phyloP scores from a whole-genome alignment of 495 filamentous ascomycete genomes.

The Neurospora sublineolata region DNA sequence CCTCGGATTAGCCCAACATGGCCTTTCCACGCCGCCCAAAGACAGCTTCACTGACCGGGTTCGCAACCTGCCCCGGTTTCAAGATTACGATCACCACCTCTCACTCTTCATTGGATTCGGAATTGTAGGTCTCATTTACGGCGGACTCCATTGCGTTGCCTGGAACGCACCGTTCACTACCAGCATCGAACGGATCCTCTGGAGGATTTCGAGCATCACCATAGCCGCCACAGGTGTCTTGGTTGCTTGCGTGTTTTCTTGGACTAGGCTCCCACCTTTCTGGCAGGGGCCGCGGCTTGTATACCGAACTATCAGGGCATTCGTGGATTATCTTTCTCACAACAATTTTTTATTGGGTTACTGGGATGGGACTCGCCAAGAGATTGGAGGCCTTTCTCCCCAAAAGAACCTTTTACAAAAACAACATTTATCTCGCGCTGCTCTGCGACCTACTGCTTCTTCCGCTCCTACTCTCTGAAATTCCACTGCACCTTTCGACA shows the following conservation, averaged over 20 bases:
- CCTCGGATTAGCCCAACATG: not conserved
- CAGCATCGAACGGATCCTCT: not conserved
- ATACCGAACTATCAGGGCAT: no score
- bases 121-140: not conserved
- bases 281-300: not conserved
- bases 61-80: not conserved
- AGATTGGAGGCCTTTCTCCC: no score
- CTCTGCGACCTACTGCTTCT: not conserved
- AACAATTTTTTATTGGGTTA: no score
- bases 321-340: no score
- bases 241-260: not conserved
- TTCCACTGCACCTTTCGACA: not conserved
- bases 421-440: not conserved
- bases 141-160: not conserved
- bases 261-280: not conserved
- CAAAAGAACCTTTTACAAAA: not conserved
- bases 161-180: not conserved
- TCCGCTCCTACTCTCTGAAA: accelerated
- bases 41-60: not conserved
- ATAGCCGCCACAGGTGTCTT: not conserved
- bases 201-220: not conserved
- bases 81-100: not conserved
- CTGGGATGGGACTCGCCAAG: no score
- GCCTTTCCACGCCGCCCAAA: not conserved
- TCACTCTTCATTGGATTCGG: not conserved